A percentile compares a stretch with the other conserved stretches of the same genome.
These are phyloP conservation scores for Oryza rufipogon DNA, from an alignment of 176 grass and related monocot species.

Conservation along the genomic window DNA sequence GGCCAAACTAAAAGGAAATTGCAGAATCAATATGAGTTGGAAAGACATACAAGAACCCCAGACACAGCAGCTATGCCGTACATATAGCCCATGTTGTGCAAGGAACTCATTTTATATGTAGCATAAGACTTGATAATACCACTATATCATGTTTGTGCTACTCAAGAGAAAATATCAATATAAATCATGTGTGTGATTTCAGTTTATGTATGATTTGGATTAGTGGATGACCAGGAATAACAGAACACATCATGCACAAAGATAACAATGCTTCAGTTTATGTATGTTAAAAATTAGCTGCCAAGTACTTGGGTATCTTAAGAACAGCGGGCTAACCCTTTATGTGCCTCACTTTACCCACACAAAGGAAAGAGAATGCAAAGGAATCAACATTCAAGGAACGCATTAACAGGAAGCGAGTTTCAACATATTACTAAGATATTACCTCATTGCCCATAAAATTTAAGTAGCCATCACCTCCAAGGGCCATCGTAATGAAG, in stretches of 20 bases:
- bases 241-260: constrained; percentile 10
- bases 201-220: not conserved
- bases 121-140: not conserved
- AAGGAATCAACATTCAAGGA: not conserved
- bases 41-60: not conserved
- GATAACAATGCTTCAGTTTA: not conserved
- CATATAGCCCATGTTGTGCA: not conserved
- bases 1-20: constrained; percentile 83
- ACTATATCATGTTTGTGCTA: constrained; percentile 9
- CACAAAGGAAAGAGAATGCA: not conserved
- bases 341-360: not conserved
- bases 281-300: constrained; percentile 17
- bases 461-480: constrained; percentile 97
- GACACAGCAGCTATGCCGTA: not conserved
- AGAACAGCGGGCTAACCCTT: constrained; percentile 29
- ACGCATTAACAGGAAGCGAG: not conserved
- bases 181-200: not conserved
- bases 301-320: not conserved
- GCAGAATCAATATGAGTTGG: not conserved
- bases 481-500: constrained; percentile 92
- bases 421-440: constrained; percentile 7
- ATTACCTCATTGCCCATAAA: constrained; percentile 99
- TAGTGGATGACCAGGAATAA: constrained; percentile 24
- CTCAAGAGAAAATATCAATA: not conserved
- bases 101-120: not conserved